phyloP scores from a whole-genome alignment of 495 filamentous ascomycete species.

The Pseudotulostoma volvatum region DNA sequence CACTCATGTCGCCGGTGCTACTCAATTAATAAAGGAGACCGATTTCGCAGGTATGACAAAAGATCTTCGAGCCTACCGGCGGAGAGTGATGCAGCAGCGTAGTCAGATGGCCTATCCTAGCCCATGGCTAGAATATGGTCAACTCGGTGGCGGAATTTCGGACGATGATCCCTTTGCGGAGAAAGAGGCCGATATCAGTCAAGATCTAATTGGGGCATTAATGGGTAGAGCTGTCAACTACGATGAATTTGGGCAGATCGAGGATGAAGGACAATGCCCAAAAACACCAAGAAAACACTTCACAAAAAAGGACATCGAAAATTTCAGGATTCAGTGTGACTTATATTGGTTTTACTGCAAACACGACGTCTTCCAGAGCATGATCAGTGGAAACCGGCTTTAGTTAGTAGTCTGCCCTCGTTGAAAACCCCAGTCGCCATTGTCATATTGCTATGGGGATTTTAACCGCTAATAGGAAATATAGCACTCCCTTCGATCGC shows the following conservation, averaged over 20 bases:
- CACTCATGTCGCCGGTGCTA: conserved; percentile 72
- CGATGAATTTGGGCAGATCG: conserved; percentile 29
- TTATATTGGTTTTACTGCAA: conserved; percentile 95
- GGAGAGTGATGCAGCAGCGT: conserved; percentile 9
- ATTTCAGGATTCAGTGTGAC: conserved; percentile 66
- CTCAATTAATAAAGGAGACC: conserved; percentile 67
- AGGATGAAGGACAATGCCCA: conserved; percentile 9
- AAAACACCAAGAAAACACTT: conserved; percentile 22
- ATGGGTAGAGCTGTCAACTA: conserved; percentile 29
- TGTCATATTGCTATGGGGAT: conserved; percentile 6
- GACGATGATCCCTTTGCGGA: conserved; percentile 30
- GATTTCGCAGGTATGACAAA: conserved; percentile 58
- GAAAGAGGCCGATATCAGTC: conserved; percentile 26
- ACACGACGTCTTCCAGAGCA: conserved; percentile 81
- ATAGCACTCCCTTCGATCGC: conserved; percentile 57
- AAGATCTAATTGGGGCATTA: conserved; percentile 25
- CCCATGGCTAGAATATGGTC: background rate
- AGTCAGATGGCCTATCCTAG: conserved; percentile 8
- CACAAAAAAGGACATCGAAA: conserved; percentile 56
- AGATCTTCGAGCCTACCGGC: conserved; percentile 42
- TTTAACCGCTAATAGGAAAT: background rate
- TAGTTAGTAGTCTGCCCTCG: conserved; percentile 44
- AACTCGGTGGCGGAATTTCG: background rate
- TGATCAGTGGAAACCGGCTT: conserved; percentile 68
- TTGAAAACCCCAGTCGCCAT: too few relatives aligned